phyloP scores from a whole-genome alignment of 2,329 filamentous ascomycete genomes.

The Colletotrichum truncatum region DNA sequence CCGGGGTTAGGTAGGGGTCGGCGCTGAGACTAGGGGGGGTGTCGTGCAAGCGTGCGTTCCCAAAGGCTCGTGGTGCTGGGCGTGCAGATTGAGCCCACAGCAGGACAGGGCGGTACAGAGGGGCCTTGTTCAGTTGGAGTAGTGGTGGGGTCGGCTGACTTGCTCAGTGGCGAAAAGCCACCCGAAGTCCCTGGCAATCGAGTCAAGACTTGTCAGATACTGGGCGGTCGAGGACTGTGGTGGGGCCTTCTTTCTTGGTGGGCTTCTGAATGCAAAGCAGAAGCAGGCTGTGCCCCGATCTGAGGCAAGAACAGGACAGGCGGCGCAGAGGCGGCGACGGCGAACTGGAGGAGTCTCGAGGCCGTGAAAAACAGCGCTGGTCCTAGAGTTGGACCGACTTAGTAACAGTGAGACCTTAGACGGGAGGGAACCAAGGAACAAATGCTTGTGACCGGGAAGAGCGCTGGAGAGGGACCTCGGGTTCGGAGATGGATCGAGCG shows the following conservation, averaged over 20 bases:
- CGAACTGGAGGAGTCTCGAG: not conserved
- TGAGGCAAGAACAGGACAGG: constrained; percentile 5
- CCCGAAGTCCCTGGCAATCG: constrained; percentile 27
- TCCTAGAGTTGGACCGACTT: not conserved
- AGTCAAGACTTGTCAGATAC: constrained; percentile 31
- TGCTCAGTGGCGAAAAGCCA: constrained; percentile 31
- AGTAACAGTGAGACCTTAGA: not conserved
- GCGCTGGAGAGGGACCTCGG: constrained; percentile 21
- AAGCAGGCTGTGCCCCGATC: constrained; percentile 24
- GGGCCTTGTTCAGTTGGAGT: constrained; percentile 28
- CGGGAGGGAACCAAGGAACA: constrained; percentile 25
- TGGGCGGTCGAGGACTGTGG: constrained; percentile 24
- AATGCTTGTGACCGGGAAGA: constrained; percentile 27
- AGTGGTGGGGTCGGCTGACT: constrained; percentile 32
- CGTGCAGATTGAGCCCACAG: constrained; percentile 30
- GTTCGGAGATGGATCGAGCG: constrained; percentile 17
- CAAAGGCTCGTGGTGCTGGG: constrained; percentile 29
- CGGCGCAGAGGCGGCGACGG: constrained; percentile 1
- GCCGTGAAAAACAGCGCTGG: not conserved
- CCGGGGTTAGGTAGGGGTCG: constrained; percentile 28
- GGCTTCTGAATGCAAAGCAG: constrained; percentile 16
- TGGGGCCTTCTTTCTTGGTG: constrained; percentile 23
- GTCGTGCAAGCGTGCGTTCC: constrained; percentile 30
- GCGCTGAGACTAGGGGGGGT: constrained; percentile 27
- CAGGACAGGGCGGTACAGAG: constrained; percentile 31